Conservation (phyloP, 2,329 filamentous ascomycete species). For the Trichoderma simmonsii region DNA sequence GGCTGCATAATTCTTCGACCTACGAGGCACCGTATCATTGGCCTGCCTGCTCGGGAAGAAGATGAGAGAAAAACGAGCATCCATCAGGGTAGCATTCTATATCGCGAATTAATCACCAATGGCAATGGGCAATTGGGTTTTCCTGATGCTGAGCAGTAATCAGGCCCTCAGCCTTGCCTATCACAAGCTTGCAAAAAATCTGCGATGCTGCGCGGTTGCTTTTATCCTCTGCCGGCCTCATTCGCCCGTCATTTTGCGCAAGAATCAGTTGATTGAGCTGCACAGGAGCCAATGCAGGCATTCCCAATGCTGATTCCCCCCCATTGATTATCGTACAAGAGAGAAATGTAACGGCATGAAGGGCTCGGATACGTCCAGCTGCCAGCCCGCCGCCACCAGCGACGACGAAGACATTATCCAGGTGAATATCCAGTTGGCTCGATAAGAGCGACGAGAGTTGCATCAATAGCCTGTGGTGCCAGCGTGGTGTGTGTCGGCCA, state of each 20-base stretch:
- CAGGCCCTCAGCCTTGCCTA: constrained; percentile 15
- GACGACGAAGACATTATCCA: constrained; percentile 4
- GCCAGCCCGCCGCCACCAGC: constrained; percentile 2
- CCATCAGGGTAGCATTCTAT: constrained; percentile 3
- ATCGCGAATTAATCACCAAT: constrained; percentile 15
- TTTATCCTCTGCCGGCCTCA: constrained; percentile 12
- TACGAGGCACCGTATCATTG: constrained; percentile 12
- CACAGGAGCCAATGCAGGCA: constrained; percentile 13
- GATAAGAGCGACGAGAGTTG: constrained; percentile 3
- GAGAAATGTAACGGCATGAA: constrained; percentile 8
- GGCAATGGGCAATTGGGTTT: constrained; percentile 1
- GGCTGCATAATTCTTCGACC: constrained; percentile 15
- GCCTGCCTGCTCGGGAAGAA: not conserved
- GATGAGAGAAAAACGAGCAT: not conserved
- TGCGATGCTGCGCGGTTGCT: not conserved
- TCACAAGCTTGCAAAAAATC: not conserved
- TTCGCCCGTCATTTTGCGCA: not conserved
- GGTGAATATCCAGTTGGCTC: constrained; percentile 16
- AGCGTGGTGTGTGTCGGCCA: constrained; percentile 12
- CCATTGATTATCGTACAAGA: not conserved
- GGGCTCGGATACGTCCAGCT: constrained; percentile 5
- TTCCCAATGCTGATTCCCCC: constrained; percentile 8
- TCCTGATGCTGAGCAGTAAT: not conserved
- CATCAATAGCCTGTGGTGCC: constrained; percentile 15
- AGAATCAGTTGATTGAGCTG: constrained; percentile 6